phyloP scores from a whole-genome alignment of 441 rosid genomes.

The Melastoma candidum region DNA sequence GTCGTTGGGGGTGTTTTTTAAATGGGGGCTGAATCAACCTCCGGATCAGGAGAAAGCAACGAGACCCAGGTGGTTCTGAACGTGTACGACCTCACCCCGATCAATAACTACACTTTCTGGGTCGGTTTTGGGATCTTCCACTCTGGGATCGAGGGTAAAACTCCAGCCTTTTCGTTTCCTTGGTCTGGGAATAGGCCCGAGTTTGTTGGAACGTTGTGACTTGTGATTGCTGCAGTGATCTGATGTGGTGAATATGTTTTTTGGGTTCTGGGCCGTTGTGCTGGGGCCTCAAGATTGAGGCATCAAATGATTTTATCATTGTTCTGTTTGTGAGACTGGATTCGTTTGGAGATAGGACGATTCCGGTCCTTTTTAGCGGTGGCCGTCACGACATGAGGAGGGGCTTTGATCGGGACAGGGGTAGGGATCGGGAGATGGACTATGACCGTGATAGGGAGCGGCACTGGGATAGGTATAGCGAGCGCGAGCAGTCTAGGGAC shows the following conservation, averaged over 20 bases:
- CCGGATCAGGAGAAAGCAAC: no score
- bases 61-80: slow-evolving; percentile 48
- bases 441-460: slow-evolving; percentile 31
- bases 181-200: neutral
- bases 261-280: no score
- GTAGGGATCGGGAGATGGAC: slow-evolving; percentile 41
- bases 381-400: slow-evolving; percentile 16
- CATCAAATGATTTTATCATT: no score
- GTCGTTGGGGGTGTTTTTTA: no score
- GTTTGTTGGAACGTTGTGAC: no score
- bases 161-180: slow-evolving; percentile 3
- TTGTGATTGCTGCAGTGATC: no score
- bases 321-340: no score
- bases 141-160: slow-evolving; percentile 76
- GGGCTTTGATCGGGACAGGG: slow-evolving; percentile 4
- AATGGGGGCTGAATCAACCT: no score
- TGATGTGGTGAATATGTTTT: no score
- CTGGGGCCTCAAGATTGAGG: no score
- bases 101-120: slow-evolving; percentile 79
- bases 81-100: slow-evolving; percentile 84
- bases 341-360: no score
- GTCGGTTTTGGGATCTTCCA: slow-evolving; percentile 91
- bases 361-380: slow-evolving; percentile 10
- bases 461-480: slow-evolving; percentile 31
- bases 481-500: slow-evolving; percentile 56